Percentiles rank a stretch among this genome's conserved stretches.
Conservation (phyloP, 371 early-diverging fungal species). For the Mucor irregularis region DNA sequence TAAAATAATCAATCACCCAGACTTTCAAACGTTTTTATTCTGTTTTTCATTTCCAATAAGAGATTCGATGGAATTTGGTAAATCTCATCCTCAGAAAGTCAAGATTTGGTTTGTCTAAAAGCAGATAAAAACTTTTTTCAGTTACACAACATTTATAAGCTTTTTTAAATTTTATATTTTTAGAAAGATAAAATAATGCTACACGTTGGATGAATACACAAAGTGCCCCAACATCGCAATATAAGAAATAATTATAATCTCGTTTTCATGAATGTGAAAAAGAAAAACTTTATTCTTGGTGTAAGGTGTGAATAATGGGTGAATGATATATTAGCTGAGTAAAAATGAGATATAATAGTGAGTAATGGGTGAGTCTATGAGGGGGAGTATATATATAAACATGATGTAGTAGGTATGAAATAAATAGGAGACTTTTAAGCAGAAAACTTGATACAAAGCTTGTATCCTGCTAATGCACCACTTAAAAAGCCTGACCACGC, state of each 20-base stretch:
- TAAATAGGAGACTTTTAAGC: neutral
- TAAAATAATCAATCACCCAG: too few relatives aligned
- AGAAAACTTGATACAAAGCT: conserved; percentile 56
- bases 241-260: too few relatives aligned
- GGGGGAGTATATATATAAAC: neutral
- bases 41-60: too few relatives aligned
- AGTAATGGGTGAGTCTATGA: neutral
- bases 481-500: conserved; percentile 70
- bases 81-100: conserved; percentile 37
- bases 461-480: conserved; percentile 68
- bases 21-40: too few relatives aligned
- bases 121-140: neutral
- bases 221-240: neutral
- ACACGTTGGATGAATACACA: conserved; percentile 2
- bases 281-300: too few relatives aligned
- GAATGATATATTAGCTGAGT: neutral
- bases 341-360: neutral
- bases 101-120: conserved; percentile 28
- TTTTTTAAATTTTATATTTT: neutral
- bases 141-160: neutral
- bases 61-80: conserved; percentile 41
- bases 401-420: too few relatives aligned
- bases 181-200: neutral
- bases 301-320: neutral
- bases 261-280: too few relatives aligned